Base-by-base conservation (phyloP, 495 filamentous ascomycete genomes). In the Aspergillus nidulans region DNA sequence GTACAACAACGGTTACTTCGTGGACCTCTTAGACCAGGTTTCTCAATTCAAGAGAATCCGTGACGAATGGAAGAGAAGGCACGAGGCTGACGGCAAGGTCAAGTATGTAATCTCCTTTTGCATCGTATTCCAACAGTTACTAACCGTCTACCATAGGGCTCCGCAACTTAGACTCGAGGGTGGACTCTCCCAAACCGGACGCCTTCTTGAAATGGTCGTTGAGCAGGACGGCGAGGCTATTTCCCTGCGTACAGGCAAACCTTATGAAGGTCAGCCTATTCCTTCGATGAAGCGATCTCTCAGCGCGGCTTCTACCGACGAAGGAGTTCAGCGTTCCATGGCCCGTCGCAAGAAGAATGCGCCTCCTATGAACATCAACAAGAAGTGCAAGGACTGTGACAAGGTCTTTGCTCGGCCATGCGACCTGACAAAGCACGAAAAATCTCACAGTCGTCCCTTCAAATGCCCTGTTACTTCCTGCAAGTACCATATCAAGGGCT, bases 361-460 rank as follows among this genome's bases (percentile, higher is more conserved):
- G 6, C 73, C 68, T 25, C 85, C 84, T 0, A 88, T 88, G 74
- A 82, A 89, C 67, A 82, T 87, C 41, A 85, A 85, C 34, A 84
- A 86, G 54, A 88, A 88, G 66, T 91, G 88, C 71, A 74, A 73
- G 47, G 77, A 88, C 63, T 97, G 92, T 72, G 84, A 85, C 69
- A 95, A 95, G 72, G 83, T 90, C 63, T 97, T 96, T 80, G 92
- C 92, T 70, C 82, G 91, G 40, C 88, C 89, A 5, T 97, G 91
- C 70, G 91, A 96, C 67, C 74, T 96, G 49, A 94, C 84, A 47
- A 98, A 98, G 74, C 94, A 98, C 67, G 89, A 94, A 72, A 98
- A 97, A 76, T 97, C 94, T 1, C 94, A 98, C 66, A 88, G 89
- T 9, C 87, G 94, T 18, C 95, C 94, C 3, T 97, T 87, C 86